Evolutionary conservation across 2,329 filamentous ascomycete species (phyloP), one percentile per base, ranked within the genome.

Genomic region (Thielaviopsis ethacetica): DNA sequence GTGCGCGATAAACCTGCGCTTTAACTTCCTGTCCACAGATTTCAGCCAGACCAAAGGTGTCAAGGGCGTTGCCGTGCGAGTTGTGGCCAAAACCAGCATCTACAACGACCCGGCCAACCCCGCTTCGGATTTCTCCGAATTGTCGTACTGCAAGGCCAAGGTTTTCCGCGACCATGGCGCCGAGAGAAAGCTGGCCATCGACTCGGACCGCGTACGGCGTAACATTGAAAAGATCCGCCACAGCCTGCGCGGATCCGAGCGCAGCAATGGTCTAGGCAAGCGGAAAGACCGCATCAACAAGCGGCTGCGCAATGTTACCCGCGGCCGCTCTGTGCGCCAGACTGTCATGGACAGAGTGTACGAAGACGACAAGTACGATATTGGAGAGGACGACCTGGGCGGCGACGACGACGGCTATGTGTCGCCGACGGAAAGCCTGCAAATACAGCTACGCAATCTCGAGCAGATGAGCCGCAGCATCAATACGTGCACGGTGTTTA

Each of bases 21-120:
- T 97, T 77, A 98, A 98, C 72, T 98, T 98, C 68, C 76, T 98
- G 0, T 98, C 93, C 0, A 98, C 93, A 9, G 93, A 98, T 68
- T 98, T 97, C 69, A 97, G 91, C 70, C 93, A 97, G 68, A 97
- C 93, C 10, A 98, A 98, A 68, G 93, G 93, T 53, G 93, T 98
- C 54, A 98, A 97, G 71, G 93, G 93, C 41, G 96, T 97, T 63
- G 91, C 93, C 0, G 91, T 98, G 4, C 78, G 93, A 59, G 78
- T 97, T 0, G 97, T 91, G 70, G 84, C 91, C 15, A 97, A 97
- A 71, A 97, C 93, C 0, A 85, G 86, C 63, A 84, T 12, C 61
- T 91, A 1, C 72, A 75, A 76, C 7, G 70, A 73, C 27, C 68
- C 72, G 17, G 73, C 66, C 34, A 53, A 73, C 27, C 68, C 72